Percentiles rank a stretch among this genome's conserved stretches.
Conservation (phyloP, 148 eudicot genomes). For the Heliosperma pusillum region DNA sequence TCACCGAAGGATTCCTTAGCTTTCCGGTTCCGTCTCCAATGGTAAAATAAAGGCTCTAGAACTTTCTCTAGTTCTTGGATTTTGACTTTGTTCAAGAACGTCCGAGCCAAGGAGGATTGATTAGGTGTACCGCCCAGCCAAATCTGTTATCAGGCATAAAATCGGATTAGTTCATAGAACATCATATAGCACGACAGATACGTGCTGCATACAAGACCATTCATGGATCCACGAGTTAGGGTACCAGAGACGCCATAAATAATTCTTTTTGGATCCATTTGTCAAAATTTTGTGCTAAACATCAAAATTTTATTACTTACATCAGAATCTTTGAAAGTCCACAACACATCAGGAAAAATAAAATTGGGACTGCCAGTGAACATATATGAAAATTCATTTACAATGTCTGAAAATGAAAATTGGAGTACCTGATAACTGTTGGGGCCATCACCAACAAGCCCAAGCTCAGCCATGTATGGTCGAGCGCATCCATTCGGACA, state of each 20-base stretch:
- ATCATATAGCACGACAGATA: background rate
- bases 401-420: background rate
- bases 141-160: constrained; percentile 42
- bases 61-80: constrained; percentile 93
- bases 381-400: background rate
- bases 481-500: constrained; percentile 99
- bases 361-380: background rate
- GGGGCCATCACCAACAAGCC: constrained; percentile 98
- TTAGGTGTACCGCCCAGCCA: constrained; percentile 99
- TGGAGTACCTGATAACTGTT: constrained; percentile 84
- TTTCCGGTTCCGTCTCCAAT: constrained; percentile 61
- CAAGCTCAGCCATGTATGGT: constrained; percentile 99
- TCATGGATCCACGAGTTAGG: background rate
- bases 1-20: constrained; percentile 83
- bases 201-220: background rate
- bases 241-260: no score
- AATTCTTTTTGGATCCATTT: no score
- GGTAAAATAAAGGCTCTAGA: constrained; percentile 78
- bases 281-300: no score
- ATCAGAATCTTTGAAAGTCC: background rate
- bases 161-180: background rate
- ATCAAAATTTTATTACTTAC: no score
- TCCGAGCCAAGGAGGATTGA: constrained; percentile 62
- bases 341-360: no score
- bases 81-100: constrained; percentile 85